Evolutionary conservation across 2,329 filamentous ascomycete species (phyloP).

Genomic region (Paecilomyces niveus): DNA sequence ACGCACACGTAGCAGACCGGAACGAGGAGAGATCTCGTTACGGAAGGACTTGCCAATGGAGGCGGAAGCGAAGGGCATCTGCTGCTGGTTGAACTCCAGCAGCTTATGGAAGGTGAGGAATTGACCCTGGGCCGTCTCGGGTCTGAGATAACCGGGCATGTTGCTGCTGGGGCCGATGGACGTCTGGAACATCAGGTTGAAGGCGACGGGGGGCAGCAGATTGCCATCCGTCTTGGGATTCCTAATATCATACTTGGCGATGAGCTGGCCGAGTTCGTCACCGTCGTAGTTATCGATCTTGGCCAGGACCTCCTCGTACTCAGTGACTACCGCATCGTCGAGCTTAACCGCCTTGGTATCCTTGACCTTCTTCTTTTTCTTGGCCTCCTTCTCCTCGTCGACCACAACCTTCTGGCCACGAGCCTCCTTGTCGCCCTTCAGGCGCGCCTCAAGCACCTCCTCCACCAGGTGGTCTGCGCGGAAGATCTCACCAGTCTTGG

Average conservation of each 20-base stretch:
- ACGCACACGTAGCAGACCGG: conserved; percentile 84
- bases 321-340: conserved; percentile 74
- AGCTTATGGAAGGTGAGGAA: conserved; percentile 97
- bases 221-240: conserved; percentile 75
- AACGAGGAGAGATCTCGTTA: conserved; percentile 92
- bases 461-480: conserved; percentile 95
- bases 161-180: conserved; percentile 89
- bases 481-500: conserved; percentile 94
- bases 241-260: conserved; percentile 84
- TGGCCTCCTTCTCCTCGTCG: conserved; percentile 70
- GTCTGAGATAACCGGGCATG: conserved; percentile 74
- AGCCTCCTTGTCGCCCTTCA: conserved; percentile 89
- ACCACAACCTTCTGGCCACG: conserved; percentile 65
- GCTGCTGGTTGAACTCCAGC: conserved; percentile 88
- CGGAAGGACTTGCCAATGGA: conserved; percentile 97
- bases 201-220: conserved; percentile 73
- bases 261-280: conserved; percentile 75
- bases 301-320: conserved; percentile 87
- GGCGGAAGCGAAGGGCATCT: conserved; percentile 95
- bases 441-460: conserved; percentile 76
- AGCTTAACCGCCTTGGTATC: conserved; percentile 73
- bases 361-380: conserved; percentile 83
- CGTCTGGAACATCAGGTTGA: conserved; percentile 99
- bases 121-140: conserved; percentile 96
- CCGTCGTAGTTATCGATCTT: conserved; percentile 95